phyloP scores from a whole-genome alignment of 441 rosid genomes.

The Metrosideros polymorpha region DNA sequence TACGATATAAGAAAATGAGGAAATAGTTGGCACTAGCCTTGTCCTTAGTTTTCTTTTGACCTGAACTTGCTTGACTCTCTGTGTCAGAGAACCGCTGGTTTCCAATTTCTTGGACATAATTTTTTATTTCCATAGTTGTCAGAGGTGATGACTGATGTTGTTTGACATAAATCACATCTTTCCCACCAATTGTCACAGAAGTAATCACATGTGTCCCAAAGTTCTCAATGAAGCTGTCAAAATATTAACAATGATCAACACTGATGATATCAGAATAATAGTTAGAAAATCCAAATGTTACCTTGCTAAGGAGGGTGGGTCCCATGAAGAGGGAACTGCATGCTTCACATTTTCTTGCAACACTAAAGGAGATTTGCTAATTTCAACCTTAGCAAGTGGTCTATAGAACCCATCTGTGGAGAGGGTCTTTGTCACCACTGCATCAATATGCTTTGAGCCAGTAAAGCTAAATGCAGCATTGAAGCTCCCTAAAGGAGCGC shows the following conservation, averaged over 20 bases:
- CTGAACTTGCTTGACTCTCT: conserved; percentile 28
- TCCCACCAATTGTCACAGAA: conserved; percentile 65
- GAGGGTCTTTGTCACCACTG: conserved; percentile 45
- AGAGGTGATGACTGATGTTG: conserved; percentile 60
- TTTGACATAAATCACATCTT: conserved; percentile 56
- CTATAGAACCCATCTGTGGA: conserved; percentile 44
- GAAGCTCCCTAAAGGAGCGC: conserved; percentile 52
- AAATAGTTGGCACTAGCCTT: conserved; percentile 39
- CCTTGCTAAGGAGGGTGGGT: conserved; percentile 57
- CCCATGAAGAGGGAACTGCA: conserved; percentile 52
- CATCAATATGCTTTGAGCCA: conserved; percentile 43
- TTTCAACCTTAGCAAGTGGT: conserved; percentile 47
- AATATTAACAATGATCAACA: conserved; percentile 5
- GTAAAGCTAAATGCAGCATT: conserved; percentile 57
- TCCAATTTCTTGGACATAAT: conserved; percentile 52
- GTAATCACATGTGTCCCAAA: conserved; percentile 64
- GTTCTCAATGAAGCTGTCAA: conserved; percentile 58
- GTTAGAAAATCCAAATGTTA: conserved; percentile 9
- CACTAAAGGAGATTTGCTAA: conserved; percentile 22
- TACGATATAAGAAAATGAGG: neutral
- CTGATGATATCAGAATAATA: neutral
- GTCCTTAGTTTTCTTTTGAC: conserved; percentile 47
- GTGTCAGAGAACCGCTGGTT: conserved; percentile 46
- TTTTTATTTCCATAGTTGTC: conserved; percentile 45
- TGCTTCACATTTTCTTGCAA: conserved; percentile 39